These are phyloP conservation scores for Endocalyx cinctus DNA, from an alignment of 2,329 filamentous ascomycete species.

Conservation along the genomic window DNA sequence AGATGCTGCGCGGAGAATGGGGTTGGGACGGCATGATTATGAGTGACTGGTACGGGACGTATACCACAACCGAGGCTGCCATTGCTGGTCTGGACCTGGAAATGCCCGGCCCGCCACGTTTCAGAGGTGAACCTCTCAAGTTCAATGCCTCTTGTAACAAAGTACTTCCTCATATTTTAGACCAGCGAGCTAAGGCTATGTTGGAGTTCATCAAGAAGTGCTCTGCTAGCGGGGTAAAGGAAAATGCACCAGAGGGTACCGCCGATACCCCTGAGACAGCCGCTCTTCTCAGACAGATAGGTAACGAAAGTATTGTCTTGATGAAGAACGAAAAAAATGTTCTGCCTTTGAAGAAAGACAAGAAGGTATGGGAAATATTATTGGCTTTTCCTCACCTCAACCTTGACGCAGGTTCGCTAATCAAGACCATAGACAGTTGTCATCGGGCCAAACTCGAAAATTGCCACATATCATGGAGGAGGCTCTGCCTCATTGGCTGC, in stretches of 20 bases:
- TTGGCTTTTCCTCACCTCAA: background rate
- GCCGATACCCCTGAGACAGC: constrained; percentile 59
- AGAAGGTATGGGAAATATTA: constrained; percentile 39
- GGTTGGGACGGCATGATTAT: constrained; percentile 53
- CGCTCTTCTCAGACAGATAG: constrained; percentile 59
- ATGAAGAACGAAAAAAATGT: constrained; percentile 65
- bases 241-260: constrained; percentile 48
- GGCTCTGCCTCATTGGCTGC: constrained; percentile 57
- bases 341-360: constrained; percentile 59
- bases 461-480: constrained; percentile 57
- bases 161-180: constrained; percentile 48
- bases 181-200: constrained; percentile 53
- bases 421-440: constrained; percentile 40
- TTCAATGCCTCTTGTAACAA: constrained; percentile 53
- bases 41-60: constrained; percentile 58
- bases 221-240: constrained; percentile 47
- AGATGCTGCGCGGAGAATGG: constrained; percentile 52
- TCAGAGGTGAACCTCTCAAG: constrained; percentile 46
- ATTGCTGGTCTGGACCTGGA: constrained; percentile 53
- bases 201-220: constrained; percentile 57
- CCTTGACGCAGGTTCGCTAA: too few relatives aligned
- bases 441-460: constrained; percentile 54
- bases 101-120: constrained; percentile 53
- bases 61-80: constrained; percentile 46
- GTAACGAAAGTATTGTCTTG: constrained; percentile 66